Evolutionary conservation across 495 filamentous ascomycete species (phyloP), one percentile per base, ranked within the genome.

Genomic region (Wilcoxina mikolae): DNA sequence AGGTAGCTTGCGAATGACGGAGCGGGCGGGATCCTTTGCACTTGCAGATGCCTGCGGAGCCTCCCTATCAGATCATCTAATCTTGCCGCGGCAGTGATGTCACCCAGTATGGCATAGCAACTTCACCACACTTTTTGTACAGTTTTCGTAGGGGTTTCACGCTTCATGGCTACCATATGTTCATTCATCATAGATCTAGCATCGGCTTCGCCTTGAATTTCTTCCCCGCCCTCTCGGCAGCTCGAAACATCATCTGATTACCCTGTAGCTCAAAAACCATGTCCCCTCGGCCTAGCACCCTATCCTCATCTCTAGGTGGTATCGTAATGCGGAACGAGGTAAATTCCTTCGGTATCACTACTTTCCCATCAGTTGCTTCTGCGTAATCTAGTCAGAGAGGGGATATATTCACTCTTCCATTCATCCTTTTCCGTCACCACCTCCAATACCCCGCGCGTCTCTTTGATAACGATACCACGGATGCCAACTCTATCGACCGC

Each of bases 231-330:
- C 91, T 72, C 62, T 95, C 88, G 4, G 83, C 80, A 9, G 90
- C 79, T 26, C 86, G 76, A 60, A 79, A 82, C 73, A 84, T 75
- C 64, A 96, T 91, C 60, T 90, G 85, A 56, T 82, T 82, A 15
- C 91, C 91, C 59, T 89, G 81, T 0, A 96, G 70, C 68, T 96
- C 88, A 60, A 95, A 94, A 2, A 83, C 74, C 61, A 96, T 68
- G 61, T 54, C 63, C 66, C 56, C 24, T 43, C n/a, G 49, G 17
- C 45, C 18, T 49, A n/a, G n/a, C 45, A 3, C 45, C 45, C 27
- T 49, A 5, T 46, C 49, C 3, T 50, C 56, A 2, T 55, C 33
- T n/a, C 55, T 50, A 20, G 33, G 51, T 1, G 70, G 73, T 12
- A 96, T 72, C 50, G 74, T 73, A 61, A 96, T 79, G 17, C 83